Conservation (phyloP, 192 early-diverging fungal species). For the Podila minutissima region DNA sequence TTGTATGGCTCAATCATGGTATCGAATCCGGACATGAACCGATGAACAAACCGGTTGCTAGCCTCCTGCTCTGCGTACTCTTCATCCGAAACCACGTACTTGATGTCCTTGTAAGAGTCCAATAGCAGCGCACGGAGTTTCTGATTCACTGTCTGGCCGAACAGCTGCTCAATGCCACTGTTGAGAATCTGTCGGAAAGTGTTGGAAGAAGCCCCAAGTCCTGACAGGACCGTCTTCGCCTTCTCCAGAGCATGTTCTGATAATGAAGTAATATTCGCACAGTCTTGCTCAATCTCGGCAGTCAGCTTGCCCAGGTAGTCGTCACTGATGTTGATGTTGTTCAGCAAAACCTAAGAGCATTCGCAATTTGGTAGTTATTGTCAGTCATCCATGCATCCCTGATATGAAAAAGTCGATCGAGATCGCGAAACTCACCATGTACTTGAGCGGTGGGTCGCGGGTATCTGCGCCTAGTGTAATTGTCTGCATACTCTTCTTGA, state of each 20-base stretch:
- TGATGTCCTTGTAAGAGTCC: constrained; percentile 85
- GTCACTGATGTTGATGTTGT: constrained; percentile 88
- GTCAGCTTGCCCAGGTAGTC: constrained; percentile 82
- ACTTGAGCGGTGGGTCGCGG: constrained; percentile 65
- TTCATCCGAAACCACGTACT: constrained; percentile 91
- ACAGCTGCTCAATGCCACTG: constrained; percentile 81
- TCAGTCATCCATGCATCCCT: no score
- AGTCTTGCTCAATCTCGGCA: constrained; percentile 68
- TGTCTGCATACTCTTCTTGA: constrained; percentile 67
- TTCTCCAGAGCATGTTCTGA: constrained; percentile 64
- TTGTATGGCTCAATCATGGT: constrained; percentile 66
- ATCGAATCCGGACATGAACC: constrained; percentile 79
- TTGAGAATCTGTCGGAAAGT: constrained; percentile 75
- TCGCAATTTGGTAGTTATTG: no score
- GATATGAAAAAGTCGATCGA: no score
- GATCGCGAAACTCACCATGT: constrained; percentile 63
- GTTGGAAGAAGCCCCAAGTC: constrained; percentile 64
- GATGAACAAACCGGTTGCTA: constrained; percentile 84
- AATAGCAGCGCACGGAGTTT: constrained; percentile 81
- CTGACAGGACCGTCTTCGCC: constrained; percentile 66
- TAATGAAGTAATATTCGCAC: constrained; percentile 57
- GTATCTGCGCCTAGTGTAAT: constrained; percentile 63
- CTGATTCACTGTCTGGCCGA: constrained; percentile 80
- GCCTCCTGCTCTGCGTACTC: constrained; percentile 87
- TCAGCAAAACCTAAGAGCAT: constrained; percentile 69